Base-by-base conservation (phyloP, 1,284 basidiomycete genomes). In the Trametes versicolor region DNA sequence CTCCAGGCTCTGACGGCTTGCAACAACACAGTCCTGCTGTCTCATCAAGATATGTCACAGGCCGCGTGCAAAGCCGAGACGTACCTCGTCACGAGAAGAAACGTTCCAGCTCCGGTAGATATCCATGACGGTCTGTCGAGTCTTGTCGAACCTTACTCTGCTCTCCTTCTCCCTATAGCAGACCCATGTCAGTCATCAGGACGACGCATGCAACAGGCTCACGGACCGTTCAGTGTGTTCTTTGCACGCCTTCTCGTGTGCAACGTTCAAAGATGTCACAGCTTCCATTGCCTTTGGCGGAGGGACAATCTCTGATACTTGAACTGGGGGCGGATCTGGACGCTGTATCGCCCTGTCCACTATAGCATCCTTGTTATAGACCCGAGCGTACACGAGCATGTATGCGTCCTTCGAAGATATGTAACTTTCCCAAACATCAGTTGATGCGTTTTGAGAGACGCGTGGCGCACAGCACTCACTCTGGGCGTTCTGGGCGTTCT, bases 361-460 rank as follows among this genome's bases (percentile, higher is more conserved):
- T 23, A 48, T 34, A 10, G 36, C 32, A 17, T 8, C 53, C 27
- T 50, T 56, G 29, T 56, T 21, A 17, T 43, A 57, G 61, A 43
- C 75, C 10, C 86, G 85, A 47, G 87, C 85, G 77, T 97, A 98
- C 57, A 98, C 90, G 43, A 97, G 84, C 95, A 97, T 96, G 78
- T 98, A 97, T 27, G 94, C 94, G 70, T 96, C 94, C 75, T 87
- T 91, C 0, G 94, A 96, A 0, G 85, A 82, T 64, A 76, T 68
- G 58, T 71, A 71, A 53, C 77, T 74, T 27, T 12, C 64, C 36
- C 60, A 25, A 54, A 10, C 13, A 60, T 68, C n/a, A 23, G 10
- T 37, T 27, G 27, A 8, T 6, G 34, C 39, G 7, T 3, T 15
- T 60, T 13, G 8, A 32, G 15, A 17, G 17, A 25, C 29, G 12